A percentile compares a stretch with the other conserved stretches of the same genome.
Evolutionary conservation across 2,329 filamentous ascomycete genomes (phyloP).

Genomic region (Venturia pyrina): DNA sequence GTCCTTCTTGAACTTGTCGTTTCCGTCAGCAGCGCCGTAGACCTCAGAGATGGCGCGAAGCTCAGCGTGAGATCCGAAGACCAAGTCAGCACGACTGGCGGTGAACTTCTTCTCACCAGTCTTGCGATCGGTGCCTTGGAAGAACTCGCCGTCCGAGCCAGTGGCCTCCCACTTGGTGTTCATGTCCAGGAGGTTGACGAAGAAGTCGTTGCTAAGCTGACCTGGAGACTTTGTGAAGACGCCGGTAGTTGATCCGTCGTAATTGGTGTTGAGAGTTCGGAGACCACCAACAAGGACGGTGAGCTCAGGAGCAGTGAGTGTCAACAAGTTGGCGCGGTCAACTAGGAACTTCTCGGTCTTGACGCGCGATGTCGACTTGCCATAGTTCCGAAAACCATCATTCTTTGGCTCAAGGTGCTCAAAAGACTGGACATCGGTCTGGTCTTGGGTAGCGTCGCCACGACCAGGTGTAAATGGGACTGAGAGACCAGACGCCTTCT

Average conservation of each 20-base stretch:
- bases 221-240: slow-evolving; percentile 61
- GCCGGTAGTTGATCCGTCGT: slow-evolving; percentile 56
- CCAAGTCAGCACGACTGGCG: slow-evolving; percentile 57
- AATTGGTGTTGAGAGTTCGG: slow-evolving; percentile 60
- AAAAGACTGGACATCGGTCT: slow-evolving; percentile 59
- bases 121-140: slow-evolving; percentile 55
- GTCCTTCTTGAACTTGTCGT: slow-evolving; percentile 59
- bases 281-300: slow-evolving; percentile 63
- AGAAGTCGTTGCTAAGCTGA: slow-evolving; percentile 69
- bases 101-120: slow-evolving; percentile 58
- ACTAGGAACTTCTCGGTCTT: slow-evolving; percentile 60
- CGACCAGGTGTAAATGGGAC: slow-evolving; percentile 69
- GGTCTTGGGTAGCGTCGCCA: slow-evolving; percentile 58
- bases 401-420: slow-evolving; percentile 54
- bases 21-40: slow-evolving; percentile 51
- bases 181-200: slow-evolving; percentile 65
- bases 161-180: slow-evolving; percentile 53
- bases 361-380: slow-evolving; percentile 49
- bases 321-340: slow-evolving; percentile 62
- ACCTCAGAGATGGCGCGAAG: slow-evolving; percentile 61
- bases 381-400: slow-evolving; percentile 78
- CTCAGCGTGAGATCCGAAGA: slow-evolving; percentile 67
- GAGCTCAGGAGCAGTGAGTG: slow-evolving; percentile 59
- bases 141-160: slow-evolving; percentile 43
- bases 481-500: slow-evolving; percentile 55